A percentile compares a stretch with the other conserved stretches of the same genome.
Evolutionary conservation across 176 grass and related monocot genomes (phyloP).

Genomic region (Carex scoparia): DNA sequence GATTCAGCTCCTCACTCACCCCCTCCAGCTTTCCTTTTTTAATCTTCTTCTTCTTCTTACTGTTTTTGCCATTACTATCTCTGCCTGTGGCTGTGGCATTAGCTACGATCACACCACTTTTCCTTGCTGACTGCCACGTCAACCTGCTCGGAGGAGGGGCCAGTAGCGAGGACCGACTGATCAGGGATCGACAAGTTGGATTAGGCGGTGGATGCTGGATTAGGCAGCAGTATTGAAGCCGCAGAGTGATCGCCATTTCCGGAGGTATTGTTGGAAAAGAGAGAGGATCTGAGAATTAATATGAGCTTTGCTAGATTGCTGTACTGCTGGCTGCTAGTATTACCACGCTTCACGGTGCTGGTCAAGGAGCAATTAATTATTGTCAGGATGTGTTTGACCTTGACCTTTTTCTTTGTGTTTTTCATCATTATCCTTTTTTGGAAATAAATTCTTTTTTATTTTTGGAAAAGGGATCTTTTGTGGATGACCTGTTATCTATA

Average conservation of each 20-base stretch:
- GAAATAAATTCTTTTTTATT: not conserved
- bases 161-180: not conserved
- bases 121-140: not conserved
- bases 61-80: not conserved
- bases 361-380: not conserved
- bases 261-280: not conserved
- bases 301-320: not conserved
- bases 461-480: not conserved
- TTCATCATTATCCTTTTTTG: not conserved
- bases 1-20: conserved; percentile 62
- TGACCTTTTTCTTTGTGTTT: not conserved
- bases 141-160: not conserved
- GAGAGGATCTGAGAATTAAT: not conserved
- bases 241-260: conserved; percentile 8
- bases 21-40: conserved; percentile 45
- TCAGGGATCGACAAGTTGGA: not conserved
- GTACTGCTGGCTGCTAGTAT: not conserved
- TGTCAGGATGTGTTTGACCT: not conserved
- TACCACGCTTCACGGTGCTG: not conserved
- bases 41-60: not conserved
- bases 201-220: not conserved
- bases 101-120: not conserved
- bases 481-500: not conserved
- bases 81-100: not conserved
- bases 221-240: not conserved